Percentiles rank a stretch among this genome's conserved stretches.
Conservation (phyloP, 495 filamentous ascomycete genomes). For the Penicillium antarcticum region DNA sequence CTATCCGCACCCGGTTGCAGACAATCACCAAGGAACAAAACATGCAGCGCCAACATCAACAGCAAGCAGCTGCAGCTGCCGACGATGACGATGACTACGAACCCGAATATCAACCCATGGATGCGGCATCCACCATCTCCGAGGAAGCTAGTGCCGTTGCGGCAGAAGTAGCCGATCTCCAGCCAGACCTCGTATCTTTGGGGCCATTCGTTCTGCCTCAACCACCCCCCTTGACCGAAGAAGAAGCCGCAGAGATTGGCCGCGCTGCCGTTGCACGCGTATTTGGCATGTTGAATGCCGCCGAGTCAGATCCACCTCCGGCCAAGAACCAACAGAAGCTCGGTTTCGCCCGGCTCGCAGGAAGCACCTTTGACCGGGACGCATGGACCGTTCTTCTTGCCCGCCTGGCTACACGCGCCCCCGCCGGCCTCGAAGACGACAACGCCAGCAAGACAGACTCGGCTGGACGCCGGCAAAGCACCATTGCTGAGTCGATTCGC, state of each 20-base stretch:
- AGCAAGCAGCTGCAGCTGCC: constrained; percentile 46
- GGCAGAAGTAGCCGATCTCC: constrained; percentile 47
- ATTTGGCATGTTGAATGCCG: constrained; percentile 68
- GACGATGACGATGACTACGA: constrained; percentile 91
- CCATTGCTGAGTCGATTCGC: constrained; percentile 66
- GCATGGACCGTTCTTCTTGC: constrained; percentile 87
- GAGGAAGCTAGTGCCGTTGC: constrained; percentile 67
- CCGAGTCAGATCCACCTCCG: constrained; percentile 61
- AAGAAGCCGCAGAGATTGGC: constrained; percentile 64
- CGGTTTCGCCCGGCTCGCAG: constrained; percentile 81
- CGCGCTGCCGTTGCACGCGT: constrained; percentile 68
- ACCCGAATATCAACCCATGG: constrained; percentile 71
- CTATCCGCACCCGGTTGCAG: constrained; percentile 47
- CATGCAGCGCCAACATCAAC: constrained; percentile 34
- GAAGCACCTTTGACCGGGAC: constrained; percentile 80
- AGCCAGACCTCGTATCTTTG: constrained; percentile 55
- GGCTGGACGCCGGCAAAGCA: constrained; percentile 15
- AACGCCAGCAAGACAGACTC: constrained; percentile 30
- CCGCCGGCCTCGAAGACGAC: constrained; percentile 59
- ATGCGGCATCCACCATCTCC: constrained; percentile 67
- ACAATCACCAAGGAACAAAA: constrained; percentile 41
- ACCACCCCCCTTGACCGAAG: constrained; percentile 66
- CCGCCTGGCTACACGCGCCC: constrained; percentile 78
- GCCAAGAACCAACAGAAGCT: constrained; percentile 35
- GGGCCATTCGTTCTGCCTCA: constrained; percentile 74